Evolutionary conservation across 352 stramenopile genomes (phyloP).

Genomic region (Phytophthora litchii): DNA sequence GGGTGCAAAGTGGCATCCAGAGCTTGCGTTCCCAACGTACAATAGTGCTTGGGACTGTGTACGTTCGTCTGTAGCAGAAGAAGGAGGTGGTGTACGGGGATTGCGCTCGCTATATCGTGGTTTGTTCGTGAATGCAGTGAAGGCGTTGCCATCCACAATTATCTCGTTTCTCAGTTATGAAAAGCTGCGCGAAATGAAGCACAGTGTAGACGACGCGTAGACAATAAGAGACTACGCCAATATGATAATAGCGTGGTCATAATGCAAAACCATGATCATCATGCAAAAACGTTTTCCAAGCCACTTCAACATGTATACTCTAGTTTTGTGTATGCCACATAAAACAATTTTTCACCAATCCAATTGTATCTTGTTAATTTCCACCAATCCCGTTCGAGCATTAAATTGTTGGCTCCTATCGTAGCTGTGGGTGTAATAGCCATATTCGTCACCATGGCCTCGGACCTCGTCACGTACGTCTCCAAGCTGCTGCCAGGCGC

Average conservation of each 20-base stretch:
- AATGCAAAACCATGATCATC: too few species aligned
- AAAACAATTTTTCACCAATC: background rate
- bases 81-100: constrained; percentile 31
- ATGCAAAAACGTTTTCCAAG: too few species aligned
- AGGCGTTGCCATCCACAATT: constrained; percentile 68
- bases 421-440: background rate
- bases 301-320: too few species aligned
- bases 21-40: constrained; percentile 73
- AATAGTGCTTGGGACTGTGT: constrained; percentile 77
- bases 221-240: too few species aligned
- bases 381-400: background rate
- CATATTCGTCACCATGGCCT: constrained; percentile 27
- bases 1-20: constrained; percentile 59
- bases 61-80: constrained; percentile 48
- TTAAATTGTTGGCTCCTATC: background rate
- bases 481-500: constrained; percentile 73
- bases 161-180: constrained; percentile 87
- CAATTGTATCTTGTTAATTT: background rate
- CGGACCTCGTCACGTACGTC: constrained; percentile 79
- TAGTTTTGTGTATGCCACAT: too few species aligned
- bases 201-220: constrained; percentile 42
- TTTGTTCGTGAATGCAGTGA: constrained; percentile 75
- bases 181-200: constrained; percentile 68
- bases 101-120: constrained; percentile 72
- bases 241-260: too few species aligned